Evolutionary conservation across 2,329 filamentous ascomycete species (phyloP).

Genomic region (Ophiostoma sp.): DNA sequence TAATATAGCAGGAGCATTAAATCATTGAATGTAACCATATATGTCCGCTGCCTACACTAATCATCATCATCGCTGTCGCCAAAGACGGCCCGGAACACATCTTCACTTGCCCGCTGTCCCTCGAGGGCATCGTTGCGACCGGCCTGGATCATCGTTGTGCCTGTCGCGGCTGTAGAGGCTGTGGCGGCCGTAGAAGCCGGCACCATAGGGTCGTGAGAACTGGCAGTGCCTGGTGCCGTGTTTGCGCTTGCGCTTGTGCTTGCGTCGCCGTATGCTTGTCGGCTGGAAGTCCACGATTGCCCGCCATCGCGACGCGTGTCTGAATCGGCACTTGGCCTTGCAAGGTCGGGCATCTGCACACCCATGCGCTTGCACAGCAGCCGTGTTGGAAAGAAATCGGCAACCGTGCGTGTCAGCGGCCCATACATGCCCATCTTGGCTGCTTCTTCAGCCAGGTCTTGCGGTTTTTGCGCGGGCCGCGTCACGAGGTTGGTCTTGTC

Average conservation of each 20-base stretch:
- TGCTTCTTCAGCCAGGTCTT: conserved; percentile 78
- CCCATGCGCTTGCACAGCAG: conserved; percentile 94
- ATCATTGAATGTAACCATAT: neutral
- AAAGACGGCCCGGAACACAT: conserved; percentile 89
- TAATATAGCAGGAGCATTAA: neutral
- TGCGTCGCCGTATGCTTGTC: neutral
- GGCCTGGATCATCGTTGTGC: conserved; percentile 48
- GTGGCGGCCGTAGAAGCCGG: too few relatives aligned
- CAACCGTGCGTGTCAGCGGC: conserved; percentile 67
- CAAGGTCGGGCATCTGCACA: conserved; percentile 68
- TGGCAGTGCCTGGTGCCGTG: too few relatives aligned
- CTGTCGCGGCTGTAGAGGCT: conserved; percentile 30
- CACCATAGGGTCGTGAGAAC: neutral
- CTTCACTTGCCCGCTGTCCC: conserved; percentile 66
- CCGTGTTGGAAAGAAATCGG: conserved; percentile 72
- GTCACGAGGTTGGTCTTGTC: conserved; percentile 34
- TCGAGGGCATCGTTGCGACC: conserved; percentile 76
- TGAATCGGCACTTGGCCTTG: conserved; percentile 48
- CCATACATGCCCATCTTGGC: conserved; percentile 92
- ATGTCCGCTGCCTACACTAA: neutral
- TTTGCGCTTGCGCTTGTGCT: neutral
- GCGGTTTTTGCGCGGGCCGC: conserved; percentile 50
- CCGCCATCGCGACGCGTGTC: conserved; percentile 26
- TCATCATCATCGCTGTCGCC: conserved; percentile 67
- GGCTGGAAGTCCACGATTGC: conserved; percentile 14